phyloP scores from a whole-genome alignment of 192 early-diverging fungal genomes.

The Funneliformis geosporum region DNA sequence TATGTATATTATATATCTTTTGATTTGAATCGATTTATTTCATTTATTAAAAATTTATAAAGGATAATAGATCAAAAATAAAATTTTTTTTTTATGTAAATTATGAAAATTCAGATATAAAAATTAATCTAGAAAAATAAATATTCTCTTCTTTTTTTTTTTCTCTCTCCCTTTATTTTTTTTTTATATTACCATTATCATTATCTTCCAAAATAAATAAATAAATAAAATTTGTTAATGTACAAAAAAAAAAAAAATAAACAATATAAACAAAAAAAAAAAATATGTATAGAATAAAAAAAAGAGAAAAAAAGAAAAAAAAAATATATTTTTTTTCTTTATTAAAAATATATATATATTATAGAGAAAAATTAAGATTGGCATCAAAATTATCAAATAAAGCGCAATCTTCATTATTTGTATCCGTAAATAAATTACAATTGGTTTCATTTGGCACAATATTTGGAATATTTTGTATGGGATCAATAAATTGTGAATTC shows the following conservation, averaged over 20 bases:
- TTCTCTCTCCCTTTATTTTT: no score
- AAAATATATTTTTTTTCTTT: not conserved
- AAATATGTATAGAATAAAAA: not conserved
- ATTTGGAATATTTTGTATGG: not conserved
- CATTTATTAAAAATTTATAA: no score
- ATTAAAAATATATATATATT: not conserved
- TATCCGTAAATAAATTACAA: not conserved
- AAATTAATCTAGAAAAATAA: no score
- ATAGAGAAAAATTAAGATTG: not conserved
- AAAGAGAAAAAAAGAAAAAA: not conserved
- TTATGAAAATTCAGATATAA: no score
- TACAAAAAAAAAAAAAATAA: conserved; percentile 4
- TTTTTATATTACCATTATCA: no score
- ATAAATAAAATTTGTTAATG: conserved; percentile 1
- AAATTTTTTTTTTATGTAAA: no score
- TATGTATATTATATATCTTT: no score
- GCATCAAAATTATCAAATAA: not conserved
- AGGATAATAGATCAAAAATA: no score
- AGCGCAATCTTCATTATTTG: not conserved
- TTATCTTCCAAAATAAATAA: no score
- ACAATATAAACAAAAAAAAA: not conserved
- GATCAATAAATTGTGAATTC: not conserved
- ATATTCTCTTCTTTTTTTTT: no score
- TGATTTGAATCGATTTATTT: no score
- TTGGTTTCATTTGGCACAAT: not conserved